Evolutionary conservation across 225 moss, liverwort and hornwort species (phyloP).

Genomic region (Anthoceros angustus): DNA sequence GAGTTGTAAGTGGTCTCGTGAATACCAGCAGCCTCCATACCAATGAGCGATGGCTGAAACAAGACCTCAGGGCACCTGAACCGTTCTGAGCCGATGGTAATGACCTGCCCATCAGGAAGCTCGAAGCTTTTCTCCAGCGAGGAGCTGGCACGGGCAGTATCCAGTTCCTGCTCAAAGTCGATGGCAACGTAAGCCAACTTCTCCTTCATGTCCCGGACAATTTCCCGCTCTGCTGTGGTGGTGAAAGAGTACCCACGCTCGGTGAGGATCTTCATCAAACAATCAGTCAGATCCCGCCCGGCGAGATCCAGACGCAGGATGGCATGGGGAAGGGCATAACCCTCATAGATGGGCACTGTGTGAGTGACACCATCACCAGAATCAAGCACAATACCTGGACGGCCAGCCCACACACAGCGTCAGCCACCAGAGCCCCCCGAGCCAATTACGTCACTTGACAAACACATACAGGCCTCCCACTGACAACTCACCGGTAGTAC

Average conservation of each 20-base stretch:
- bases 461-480: background rate
- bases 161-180: slow-evolving; percentile 44
- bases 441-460: background rate
- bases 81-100: slow-evolving; percentile 65
- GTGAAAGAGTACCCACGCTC: slow-evolving; percentile 98
- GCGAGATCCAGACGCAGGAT: slow-evolving; percentile 95
- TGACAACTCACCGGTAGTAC: slow-evolving; percentile 35
- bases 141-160: slow-evolving; percentile 37
- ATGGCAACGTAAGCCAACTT: slow-evolving; percentile 57
- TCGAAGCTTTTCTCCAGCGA: slow-evolving; percentile 66
- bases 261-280: slow-evolving; percentile 89
- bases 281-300: slow-evolving; percentile 90
- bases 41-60: slow-evolving; percentile 74
- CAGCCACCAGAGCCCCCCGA: background rate
- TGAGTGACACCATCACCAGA: slow-evolving; percentile 53
- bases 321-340: slow-evolving; percentile 83
- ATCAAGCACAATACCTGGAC: slow-evolving; percentile 41
- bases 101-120: slow-evolving; percentile 66
- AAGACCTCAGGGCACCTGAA: slow-evolving; percentile 87
- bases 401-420: too few species aligned
- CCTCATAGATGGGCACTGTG: slow-evolving; percentile 53
- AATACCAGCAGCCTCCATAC: slow-evolving; percentile 88
- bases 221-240: slow-evolving; percentile 86
- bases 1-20: slow-evolving; percentile 97
- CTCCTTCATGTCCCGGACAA: slow-evolving; percentile 97